Evolutionary conservation across 75 land plant genomes (phyloP).

Genomic region (Sequoia sempervirens): DNA sequence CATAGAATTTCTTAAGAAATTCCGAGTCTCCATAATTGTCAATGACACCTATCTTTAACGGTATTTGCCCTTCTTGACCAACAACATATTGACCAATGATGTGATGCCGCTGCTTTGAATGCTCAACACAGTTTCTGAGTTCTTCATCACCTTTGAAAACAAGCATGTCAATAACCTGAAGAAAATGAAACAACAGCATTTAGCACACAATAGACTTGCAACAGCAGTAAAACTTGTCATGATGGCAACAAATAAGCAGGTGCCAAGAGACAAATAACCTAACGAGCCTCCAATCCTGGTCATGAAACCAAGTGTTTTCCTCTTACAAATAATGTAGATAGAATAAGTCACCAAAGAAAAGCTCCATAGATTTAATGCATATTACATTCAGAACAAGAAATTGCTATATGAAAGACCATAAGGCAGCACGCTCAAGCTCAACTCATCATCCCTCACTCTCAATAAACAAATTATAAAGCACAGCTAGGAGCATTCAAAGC

Average conservation of each 20-base stretch:
- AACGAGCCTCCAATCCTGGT: neutral
- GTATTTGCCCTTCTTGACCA: slow-evolving; percentile 58
- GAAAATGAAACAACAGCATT: neutral
- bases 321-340: neutral
- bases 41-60: slow-evolving; percentile 31
- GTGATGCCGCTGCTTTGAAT: slow-evolving; percentile 94
- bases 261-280: neutral
- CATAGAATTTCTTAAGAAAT: slow-evolving; percentile 76
- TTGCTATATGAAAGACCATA: neutral
- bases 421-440: neutral
- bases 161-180: slow-evolving; percentile 88
- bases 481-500: neutral
- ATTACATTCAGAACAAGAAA: neutral
- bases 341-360: neutral
- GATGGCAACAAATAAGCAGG: neutral
- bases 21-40: slow-evolving; percentile 52
- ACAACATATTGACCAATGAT: slow-evolving; percentile 76
- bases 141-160: slow-evolving; percentile 90
- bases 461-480: neutral
- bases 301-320: neutral
- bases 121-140: slow-evolving; percentile 61
- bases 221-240: neutral
- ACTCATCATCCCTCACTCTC: neutral
- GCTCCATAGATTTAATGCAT: neutral
- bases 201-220: neutral